A percentile compares a stretch with the other conserved stretches of the same genome.
Conservation (phyloP, 768 basidiomycete species). For the Xanthoconium purpureum region DNA sequence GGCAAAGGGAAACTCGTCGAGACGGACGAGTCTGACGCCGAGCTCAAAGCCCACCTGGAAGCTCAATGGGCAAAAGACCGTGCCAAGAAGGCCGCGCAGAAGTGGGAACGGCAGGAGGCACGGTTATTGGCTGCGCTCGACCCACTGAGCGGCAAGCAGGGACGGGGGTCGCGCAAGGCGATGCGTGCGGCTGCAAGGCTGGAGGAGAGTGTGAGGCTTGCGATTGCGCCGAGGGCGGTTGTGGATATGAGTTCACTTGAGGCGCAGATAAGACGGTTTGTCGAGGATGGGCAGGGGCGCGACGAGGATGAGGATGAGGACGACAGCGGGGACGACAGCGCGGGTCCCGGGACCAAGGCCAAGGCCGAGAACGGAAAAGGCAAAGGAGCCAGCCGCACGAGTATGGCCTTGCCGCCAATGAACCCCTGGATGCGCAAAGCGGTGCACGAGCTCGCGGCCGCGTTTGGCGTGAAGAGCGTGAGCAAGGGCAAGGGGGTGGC, state of each 20-base stretch:
- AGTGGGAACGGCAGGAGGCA: slow-evolving; percentile 56
- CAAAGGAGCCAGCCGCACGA: slow-evolving; percentile 26
- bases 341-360: too few relatives aligned
- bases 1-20: not conserved
- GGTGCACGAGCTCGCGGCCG: slow-evolving; percentile 77
- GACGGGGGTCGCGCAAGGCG: slow-evolving; percentile 49
- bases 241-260: slow-evolving; percentile 69
- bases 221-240: slow-evolving; percentile 44
- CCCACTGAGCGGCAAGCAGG: slow-evolving; percentile 39
- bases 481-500: slow-evolving; percentile 68
- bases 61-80: slow-evolving; percentile 82
- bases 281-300: slow-evolving; percentile 36
- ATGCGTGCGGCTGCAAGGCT: slow-evolving; percentile 54
- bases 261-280: slow-evolving; percentile 66
- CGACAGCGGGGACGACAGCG: too few relatives aligned
- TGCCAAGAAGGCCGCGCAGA: slow-evolving; percentile 74
- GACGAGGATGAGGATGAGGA: not conserved
- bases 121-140: slow-evolving; percentile 59
- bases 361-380: too few relatives aligned
- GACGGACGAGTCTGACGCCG: slow-evolving; percentile 41
- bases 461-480: slow-evolving; percentile 73
- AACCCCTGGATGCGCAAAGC: slow-evolving; percentile 65
- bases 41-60: too few relatives aligned
- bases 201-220: slow-evolving; percentile 36
- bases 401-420: slow-evolving; percentile 77